Evolutionary conservation across 2,329 filamentous ascomycete genomes (phyloP).

Genomic region (Xylariaceae sp.): DNA sequence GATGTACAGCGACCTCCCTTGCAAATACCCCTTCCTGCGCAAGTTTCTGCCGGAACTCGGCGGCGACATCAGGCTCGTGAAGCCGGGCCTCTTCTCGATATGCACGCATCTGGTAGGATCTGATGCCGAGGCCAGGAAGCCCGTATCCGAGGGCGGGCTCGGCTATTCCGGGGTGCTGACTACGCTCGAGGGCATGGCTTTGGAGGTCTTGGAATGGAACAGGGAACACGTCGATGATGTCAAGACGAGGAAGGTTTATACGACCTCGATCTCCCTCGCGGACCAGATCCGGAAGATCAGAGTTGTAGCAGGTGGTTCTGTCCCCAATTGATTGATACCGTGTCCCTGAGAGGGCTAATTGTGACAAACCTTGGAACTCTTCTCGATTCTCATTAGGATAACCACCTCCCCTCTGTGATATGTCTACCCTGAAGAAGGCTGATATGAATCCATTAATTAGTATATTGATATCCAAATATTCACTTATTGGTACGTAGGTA

Average conservation of each 20-base stretch:
- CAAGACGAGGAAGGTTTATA: slow-evolving; percentile 37
- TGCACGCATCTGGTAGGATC: slow-evolving; percentile 43
- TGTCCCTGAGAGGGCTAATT: no score
- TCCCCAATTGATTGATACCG: slow-evolving; percentile 1
- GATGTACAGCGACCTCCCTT: slow-evolving; percentile 39
- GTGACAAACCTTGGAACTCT: no score
- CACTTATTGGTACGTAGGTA: no score
- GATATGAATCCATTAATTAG: no score
- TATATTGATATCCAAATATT: no score
- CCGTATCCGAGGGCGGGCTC: slow-evolving; percentile 42
- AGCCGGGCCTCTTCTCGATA: slow-evolving; percentile 46
- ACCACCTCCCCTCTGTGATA: no score
- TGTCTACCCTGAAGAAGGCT: no score
- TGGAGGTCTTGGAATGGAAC: slow-evolving; percentile 48
- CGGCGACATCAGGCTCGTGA: slow-evolving; percentile 41
- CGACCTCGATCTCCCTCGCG: slow-evolving; percentile 43
- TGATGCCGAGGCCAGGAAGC: slow-evolving; percentile 37
- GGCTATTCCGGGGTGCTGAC: slow-evolving; percentile 43
- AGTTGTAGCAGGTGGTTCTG: slow-evolving; percentile 7
- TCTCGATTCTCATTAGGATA: no score
- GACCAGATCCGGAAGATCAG: slow-evolving; percentile 41
- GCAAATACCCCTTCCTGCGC: slow-evolving; percentile 31
- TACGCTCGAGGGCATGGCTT: slow-evolving; percentile 45
- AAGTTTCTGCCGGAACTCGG: slow-evolving; percentile 37
- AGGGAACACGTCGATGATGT: slow-evolving; percentile 36